Evolutionary conservation across 192 early-diverging fungal genomes (phyloP).

Genomic region (Haplosporangium gracile): DNA sequence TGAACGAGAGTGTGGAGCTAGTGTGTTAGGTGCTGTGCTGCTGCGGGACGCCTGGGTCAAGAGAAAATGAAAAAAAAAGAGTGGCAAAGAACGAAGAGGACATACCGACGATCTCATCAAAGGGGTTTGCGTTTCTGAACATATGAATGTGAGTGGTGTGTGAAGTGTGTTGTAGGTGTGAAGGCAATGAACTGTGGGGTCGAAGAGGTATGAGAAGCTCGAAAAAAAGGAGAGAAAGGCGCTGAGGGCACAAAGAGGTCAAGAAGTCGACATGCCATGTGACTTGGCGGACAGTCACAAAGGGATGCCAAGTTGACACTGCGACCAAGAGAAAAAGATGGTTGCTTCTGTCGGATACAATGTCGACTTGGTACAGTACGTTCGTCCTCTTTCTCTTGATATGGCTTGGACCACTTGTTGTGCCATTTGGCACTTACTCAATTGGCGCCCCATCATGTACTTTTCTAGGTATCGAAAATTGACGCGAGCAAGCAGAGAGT

Average conservation of each 20-base stretch:
- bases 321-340: too few relatives aligned
- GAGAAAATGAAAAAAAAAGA: neutral
- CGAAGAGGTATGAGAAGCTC: neutral
- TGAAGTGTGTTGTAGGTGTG: neutral
- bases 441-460: too few relatives aligned
- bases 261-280: slow-evolving; percentile 3
- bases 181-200: neutral
- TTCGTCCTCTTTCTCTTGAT: neutral
- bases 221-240: neutral
- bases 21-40: neutral
- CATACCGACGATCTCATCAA: slow-evolving; percentile 70
- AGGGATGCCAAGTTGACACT: neutral
- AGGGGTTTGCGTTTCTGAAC: slow-evolving; percentile 66
- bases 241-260: neutral
- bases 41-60: neutral
- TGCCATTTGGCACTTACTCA: too few relatives aligned
- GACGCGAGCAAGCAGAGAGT: too few relatives aligned
- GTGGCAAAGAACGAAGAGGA: neutral
- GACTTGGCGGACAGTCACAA: neutral
- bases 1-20: neutral
- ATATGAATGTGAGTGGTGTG: slow-evolving; percentile 13
- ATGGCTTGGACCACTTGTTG: neutral
- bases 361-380: too few relatives aligned
- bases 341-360: too few relatives aligned
- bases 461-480: too few relatives aligned